Evolutionary conservation across 2,329 filamentous ascomycete genomes (phyloP), one percentile per base, ranked within the genome.

Genomic region (Fusarium sp.): DNA sequence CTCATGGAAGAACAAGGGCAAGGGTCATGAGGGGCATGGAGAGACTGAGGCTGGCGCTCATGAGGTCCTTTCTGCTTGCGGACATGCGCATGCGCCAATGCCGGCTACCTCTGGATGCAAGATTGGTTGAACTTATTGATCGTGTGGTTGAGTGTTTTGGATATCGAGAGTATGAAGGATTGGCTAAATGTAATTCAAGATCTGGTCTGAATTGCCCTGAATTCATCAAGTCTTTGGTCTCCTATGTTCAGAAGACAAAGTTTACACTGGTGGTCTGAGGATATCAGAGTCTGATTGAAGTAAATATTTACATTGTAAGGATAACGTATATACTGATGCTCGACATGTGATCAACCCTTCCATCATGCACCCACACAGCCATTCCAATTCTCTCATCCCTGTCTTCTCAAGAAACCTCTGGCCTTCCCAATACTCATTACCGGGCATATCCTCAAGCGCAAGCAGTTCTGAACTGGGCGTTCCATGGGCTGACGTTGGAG

Each of bases 11-110:
- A 18, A 32, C 8, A 40, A 49, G 27, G 14, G 23, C 9, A 55
- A 58, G 16, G n/a, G 20, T 3, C 7, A 37, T 5, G 21, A 59
- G 13, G 13, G 32, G 8, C 32, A 50, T 25, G 25, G 45, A 6
- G 12, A 49, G 28, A 25, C 28, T 9, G 30, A 46, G 9, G 20
- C n/a, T 8, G 32, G 53, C 0, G 27, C 21, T 23, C 43, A 58
- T 11, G 57, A 58, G n/a, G 18, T 58, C 10, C 34, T 50, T 9
- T 25, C 23, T 2, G 40, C 30, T 28, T 62, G 23, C 7, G 25
- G 43, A 5, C 37, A 56, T 16, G 8, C 11, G 0, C 37, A 55
- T 23, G 20, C 25, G 1, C 30, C 43, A 10, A n/a, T n/a, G 23
- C 49, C 37, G 3, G 21, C 28, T 3, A 45, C 23, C 7, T 49